A percentile compares a stretch with the other conserved stretches of the same genome.
phyloP scores from a whole-genome alignment of 176 grass and related monocot species.

The Alloteropsis semialata region DNA sequence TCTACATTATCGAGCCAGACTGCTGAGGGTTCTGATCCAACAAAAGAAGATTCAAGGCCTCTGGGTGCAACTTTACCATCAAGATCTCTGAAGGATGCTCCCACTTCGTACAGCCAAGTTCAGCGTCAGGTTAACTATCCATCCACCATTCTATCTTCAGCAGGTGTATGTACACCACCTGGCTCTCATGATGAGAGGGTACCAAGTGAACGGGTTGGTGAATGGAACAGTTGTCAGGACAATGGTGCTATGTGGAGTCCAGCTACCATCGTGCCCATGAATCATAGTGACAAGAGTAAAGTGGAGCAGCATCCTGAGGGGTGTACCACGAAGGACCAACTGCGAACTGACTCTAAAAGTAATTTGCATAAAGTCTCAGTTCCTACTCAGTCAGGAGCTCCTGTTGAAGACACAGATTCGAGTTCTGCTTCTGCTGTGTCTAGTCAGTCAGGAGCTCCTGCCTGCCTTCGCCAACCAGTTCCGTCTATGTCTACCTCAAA shows the following conservation, averaged over 20 bases:
- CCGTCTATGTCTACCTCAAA: constrained; percentile 20
- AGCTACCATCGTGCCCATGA: constrained; percentile 8
- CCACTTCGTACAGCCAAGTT: constrained; percentile 28
- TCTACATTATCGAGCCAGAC: constrained; percentile 37
- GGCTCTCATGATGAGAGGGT: constrained; percentile 32
- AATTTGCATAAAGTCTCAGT: constrained; percentile 20
- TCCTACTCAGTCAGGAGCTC: too few relatives aligned
- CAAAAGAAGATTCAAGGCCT: constrained; percentile 31
- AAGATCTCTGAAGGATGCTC: constrained; percentile 33
- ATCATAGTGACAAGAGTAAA: constrained; percentile 27
- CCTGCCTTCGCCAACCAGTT: constrained; percentile 16
- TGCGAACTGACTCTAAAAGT: constrained; percentile 42
- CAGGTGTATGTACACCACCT: constrained; percentile 25
- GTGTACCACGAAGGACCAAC: constrained; percentile 39
- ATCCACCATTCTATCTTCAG: constrained; percentile 33
- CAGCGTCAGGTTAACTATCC: constrained; percentile 24
- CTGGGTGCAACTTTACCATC: constrained; percentile 30
- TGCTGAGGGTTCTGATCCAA: constrained; percentile 20
- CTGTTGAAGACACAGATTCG: constrained; percentile 36
- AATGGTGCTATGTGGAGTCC: constrained; percentile 58
- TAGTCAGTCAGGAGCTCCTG: constrained; percentile 23
- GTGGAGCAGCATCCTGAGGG: constrained; percentile 30
- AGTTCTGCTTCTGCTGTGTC: constrained; percentile 32
- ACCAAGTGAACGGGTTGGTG: constrained; percentile 22
- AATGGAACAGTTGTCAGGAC: constrained; percentile 41